These are phyloP conservation scores for Podospora pseudopauciseta DNA, from an alignment of 495 filamentous ascomycete genomes.

Conservation along the genomic window DNA sequence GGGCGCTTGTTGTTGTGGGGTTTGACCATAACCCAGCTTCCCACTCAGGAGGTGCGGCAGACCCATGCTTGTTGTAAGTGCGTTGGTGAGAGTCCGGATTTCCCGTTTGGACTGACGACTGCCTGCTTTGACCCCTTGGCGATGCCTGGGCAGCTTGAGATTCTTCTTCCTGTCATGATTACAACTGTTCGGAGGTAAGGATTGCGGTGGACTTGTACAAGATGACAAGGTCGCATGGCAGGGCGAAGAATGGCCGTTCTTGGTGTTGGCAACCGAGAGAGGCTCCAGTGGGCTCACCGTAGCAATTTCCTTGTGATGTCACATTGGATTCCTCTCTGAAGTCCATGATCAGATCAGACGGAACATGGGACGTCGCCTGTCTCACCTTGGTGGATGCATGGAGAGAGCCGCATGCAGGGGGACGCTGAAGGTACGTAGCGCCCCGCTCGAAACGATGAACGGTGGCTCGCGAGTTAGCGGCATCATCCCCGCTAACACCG, in stretches of 20 bases:
- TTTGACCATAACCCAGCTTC: background rate
- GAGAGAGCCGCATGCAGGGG: conserved; percentile 31
- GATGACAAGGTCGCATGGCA: background rate
- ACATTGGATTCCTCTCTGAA: background rate
- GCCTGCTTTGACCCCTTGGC: conserved; percentile 9
- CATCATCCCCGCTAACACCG: conserved; percentile 5
- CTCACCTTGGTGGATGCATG: conserved; percentile 20
- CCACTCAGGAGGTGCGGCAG: conserved; percentile 4
- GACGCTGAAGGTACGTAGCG: background rate
- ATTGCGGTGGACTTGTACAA: background rate
- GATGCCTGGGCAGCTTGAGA: background rate
- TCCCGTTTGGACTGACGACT: conserved; percentile 10
- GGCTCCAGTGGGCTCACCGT: background rate
- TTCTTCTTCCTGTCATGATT: background rate
- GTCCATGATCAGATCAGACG: conserved; percentile 31
- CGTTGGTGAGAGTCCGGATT: conserved; percentile 1
- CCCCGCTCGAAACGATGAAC: background rate
- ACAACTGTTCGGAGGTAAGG: background rate
- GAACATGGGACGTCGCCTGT: conserved; percentile 33
- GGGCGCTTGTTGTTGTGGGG: conserved; percentile 8
- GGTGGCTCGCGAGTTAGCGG: background rate
- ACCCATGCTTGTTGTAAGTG: conserved; percentile 10
- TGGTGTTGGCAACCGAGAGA: too few relatives aligned
- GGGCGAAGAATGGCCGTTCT: too few relatives aligned
- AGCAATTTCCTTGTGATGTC: background rate